Evolutionary conservation across 768 basidiomycete species (phyloP).

Genomic region (Amanita thiersii): DNA sequence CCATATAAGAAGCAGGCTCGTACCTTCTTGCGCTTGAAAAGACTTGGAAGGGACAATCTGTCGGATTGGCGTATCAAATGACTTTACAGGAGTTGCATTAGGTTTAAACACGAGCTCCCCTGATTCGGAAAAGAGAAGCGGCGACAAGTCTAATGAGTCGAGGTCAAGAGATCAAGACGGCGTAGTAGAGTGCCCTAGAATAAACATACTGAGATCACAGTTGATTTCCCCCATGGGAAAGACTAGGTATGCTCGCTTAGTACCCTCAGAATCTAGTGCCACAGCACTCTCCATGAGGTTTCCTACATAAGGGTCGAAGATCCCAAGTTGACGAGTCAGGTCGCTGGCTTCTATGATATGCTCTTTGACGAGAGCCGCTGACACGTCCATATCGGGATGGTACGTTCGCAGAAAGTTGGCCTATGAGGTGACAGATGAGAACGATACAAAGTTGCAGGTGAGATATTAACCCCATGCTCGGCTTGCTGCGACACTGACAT

Average conservation of each 20-base stretch:
- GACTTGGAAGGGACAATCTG: slow-evolving; percentile 40
- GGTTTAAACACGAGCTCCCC: slow-evolving; percentile 29
- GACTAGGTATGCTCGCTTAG: slow-evolving; percentile 26
- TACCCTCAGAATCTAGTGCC: slow-evolving; percentile 14
- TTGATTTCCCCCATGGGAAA: slow-evolving; percentile 62
- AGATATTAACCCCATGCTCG: slow-evolving; percentile 54
- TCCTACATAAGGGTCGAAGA: slow-evolving; percentile 52
- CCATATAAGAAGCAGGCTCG: too few species aligned
- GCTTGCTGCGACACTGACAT: slow-evolving; percentile 38
- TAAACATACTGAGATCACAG: slow-evolving; percentile 49
- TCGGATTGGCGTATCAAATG: slow-evolving; percentile 61
- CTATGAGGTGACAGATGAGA: slow-evolving; percentile 28
- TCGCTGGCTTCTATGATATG: slow-evolving; percentile 41
- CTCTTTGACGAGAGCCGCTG: slow-evolving; percentile 55
- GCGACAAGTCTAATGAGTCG: slow-evolving; percentile 40
- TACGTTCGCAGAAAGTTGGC: slow-evolving; percentile 64
- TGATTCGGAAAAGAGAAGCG: slow-evolving; percentile 20
- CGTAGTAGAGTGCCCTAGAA: background rate
- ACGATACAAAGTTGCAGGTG: background rate
- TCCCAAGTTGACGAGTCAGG: slow-evolving; percentile 21
- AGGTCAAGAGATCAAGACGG: background rate
- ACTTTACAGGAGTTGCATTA: slow-evolving; percentile 27
- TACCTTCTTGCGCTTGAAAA: slow-evolving; percentile 1
- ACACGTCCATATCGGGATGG: slow-evolving; percentile 69
- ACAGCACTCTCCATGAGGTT: slow-evolving; percentile 40